A percentile compares a stretch with the other conserved stretches of the same genome.
phyloP scores from a whole-genome alignment of 2,329 filamentous ascomycete genomes.

The Paracorniculantispora psalliotae region DNA sequence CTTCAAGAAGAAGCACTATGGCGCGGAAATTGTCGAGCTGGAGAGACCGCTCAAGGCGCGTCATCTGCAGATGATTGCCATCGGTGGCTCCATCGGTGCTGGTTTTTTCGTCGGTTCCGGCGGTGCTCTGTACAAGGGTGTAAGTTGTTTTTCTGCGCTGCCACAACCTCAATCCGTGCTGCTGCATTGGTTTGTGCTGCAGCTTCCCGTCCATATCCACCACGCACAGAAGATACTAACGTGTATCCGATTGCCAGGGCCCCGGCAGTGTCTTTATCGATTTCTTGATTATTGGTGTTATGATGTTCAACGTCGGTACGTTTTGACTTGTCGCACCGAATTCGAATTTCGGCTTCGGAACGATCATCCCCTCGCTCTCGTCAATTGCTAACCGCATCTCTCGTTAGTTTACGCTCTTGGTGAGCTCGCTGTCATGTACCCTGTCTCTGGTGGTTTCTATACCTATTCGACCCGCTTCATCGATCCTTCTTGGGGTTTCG shows the following conservation, averaged over 20 bases:
- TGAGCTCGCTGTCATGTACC: slow-evolving; percentile 57
- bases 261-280: slow-evolving; percentile 42
- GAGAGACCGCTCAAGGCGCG: slow-evolving; percentile 49
- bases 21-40: slow-evolving; percentile 30
- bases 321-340: slow-evolving; percentile 2
- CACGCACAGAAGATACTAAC: neutral
- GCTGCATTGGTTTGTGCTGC: slow-evolving; percentile 1
- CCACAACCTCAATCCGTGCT: neutral
- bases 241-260: slow-evolving; percentile 20
- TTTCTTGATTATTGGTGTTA: slow-evolving; percentile 53
- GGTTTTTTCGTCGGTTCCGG: slow-evolving; percentile 60
- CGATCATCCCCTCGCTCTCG: neutral
- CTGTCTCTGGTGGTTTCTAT: slow-evolving; percentile 59
- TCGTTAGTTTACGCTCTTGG: slow-evolving; percentile 50
- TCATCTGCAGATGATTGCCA: slow-evolving; percentile 59
- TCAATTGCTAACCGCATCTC: neutral
- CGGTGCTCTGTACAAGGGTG: slow-evolving; percentile 46
- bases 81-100: slow-evolving; percentile 57
- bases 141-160: slow-evolving; percentile 24
- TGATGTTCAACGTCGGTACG: slow-evolving; percentile 53
- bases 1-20: slow-evolving; percentile 30
- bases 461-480: slow-evolving; percentile 58
- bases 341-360: neutral
- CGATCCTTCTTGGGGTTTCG: slow-evolving; percentile 55
- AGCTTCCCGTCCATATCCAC: neutral